Evolutionary conservation across 345 rosid species (phyloP).

Genomic region (Brassica rapa): DNA sequence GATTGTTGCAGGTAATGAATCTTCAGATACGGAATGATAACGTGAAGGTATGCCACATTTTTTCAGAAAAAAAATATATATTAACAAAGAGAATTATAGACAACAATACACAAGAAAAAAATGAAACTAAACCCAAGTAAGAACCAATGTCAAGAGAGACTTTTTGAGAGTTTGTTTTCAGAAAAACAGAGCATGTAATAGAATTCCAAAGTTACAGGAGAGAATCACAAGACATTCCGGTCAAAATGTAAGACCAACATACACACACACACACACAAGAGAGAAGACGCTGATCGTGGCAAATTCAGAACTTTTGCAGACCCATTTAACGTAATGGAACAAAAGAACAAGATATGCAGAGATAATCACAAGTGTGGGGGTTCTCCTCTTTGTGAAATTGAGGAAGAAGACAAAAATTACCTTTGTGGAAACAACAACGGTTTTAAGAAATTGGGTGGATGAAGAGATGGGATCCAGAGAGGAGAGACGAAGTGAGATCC

Average conservation of each 20-base stretch:
- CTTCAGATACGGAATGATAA: not conserved
- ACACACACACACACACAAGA: not conserved
- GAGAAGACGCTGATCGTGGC: conserved; percentile 4
- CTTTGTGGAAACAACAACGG: conserved; percentile 15
- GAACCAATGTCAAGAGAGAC: conserved; percentile 6
- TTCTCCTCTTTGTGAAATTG: not conserved
- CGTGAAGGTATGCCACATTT: conserved; percentile 15
- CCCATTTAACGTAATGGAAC: not conserved
- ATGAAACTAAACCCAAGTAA: conserved; percentile 14
- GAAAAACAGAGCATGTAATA: conserved; percentile 13
- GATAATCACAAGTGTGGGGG: not conserved
- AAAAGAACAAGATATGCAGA: not conserved
- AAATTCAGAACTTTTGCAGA: not conserved
- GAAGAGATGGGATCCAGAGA: conserved; percentile 31
- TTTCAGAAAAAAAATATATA: not conserved
- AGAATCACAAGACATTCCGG: conserved; percentile 24
- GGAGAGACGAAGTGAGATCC: conserved; percentile 8
- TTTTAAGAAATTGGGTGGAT: conserved; percentile 1
- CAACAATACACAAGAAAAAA: not conserved
- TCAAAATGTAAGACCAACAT: conserved; percentile 18
- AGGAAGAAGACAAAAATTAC: conserved; percentile 21
- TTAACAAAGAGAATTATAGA: too few relatives aligned
- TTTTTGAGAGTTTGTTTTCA: not conserved
- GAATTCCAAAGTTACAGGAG: conserved; percentile 25
- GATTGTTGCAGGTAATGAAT: conserved; percentile 6